These are phyloP conservation scores for Teratosphaeria pseudoeucalypti DNA, from an alignment of 2,329 filamentous ascomycete genomes.

Conservation along the genomic window DNA sequence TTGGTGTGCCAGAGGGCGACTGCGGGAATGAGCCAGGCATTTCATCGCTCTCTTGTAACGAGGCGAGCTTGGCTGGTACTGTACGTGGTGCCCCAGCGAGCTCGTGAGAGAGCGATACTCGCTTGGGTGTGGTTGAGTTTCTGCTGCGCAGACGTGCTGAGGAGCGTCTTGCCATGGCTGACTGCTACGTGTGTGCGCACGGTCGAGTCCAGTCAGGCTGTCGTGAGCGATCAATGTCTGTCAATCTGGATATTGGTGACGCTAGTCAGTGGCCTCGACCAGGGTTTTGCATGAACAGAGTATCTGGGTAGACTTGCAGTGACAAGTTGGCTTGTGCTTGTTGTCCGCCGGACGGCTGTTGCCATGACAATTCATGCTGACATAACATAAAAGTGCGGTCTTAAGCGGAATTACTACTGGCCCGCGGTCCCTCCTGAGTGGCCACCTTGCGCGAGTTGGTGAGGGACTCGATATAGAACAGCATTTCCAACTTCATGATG, in stretches of 20 bases:
- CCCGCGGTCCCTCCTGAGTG: background rate
- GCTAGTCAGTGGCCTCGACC: background rate
- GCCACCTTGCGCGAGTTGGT: background rate
- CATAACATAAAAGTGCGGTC: background rate
- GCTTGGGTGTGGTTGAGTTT: constrained; percentile 22
- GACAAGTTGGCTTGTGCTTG: background rate
- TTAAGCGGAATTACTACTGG: background rate
- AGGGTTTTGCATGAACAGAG: background rate
- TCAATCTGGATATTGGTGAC: background rate
- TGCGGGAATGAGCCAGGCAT: constrained; percentile 27
- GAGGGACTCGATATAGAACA: background rate
- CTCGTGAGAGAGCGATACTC: constrained; percentile 26
- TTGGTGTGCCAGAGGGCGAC: constrained; percentile 14
- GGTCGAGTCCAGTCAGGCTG: background rate
- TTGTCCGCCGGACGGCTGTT: background rate
- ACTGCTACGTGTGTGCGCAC: background rate
- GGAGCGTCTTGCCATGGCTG: constrained; percentile 23
- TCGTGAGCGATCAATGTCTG: background rate
- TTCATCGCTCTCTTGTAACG: constrained; percentile 36
- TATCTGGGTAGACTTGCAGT: background rate
- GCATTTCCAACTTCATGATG: background rate
- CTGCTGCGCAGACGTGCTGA: constrained; percentile 23
- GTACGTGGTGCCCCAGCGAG: constrained; percentile 15
- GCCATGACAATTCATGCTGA: background rate
- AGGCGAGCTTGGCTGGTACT: constrained; percentile 29